A percentile compares a stretch with the other conserved stretches of the same genome.
Evolutionary conservation across 148 eudicot species (phyloP).

Genomic region (Cornus florida): DNA sequence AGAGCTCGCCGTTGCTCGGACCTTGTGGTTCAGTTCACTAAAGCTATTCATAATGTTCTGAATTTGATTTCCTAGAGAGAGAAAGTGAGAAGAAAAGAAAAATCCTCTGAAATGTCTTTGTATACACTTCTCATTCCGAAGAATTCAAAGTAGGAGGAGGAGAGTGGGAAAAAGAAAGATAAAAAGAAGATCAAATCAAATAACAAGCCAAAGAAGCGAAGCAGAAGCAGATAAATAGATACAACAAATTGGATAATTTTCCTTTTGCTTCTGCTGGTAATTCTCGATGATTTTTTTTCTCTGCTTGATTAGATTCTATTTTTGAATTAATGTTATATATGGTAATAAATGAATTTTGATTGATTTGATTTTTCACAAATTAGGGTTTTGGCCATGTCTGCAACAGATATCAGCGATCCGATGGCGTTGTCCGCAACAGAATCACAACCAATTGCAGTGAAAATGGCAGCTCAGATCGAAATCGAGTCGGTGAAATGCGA

Average conservation of each 20-base stretch:
- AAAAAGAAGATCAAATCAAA: slow-evolving; percentile 7
- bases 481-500: slow-evolving; percentile 41
- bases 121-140: slow-evolving; percentile 22
- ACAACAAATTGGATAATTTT: background rate
- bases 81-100: background rate
- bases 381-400: slow-evolving; percentile 16
- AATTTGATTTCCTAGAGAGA: background rate
- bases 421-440: background rate
- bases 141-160: slow-evolving; percentile 50
- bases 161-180: slow-evolving; percentile 73
- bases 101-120: slow-evolving; percentile 39
- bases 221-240: background rate
- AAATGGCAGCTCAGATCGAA: slow-evolving; percentile 5
- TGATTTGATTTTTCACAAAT: background rate
- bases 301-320: background rate
- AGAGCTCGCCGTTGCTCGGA: too few species aligned
- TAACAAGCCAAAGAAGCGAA: background rate
- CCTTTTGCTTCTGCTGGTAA: slow-evolving; percentile 1
- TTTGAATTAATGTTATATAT: too few species aligned
- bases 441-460: background rate
- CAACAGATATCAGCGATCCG: slow-evolving; percentile 15
- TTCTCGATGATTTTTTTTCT: background rate
- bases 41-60: background rate
- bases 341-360: background rate
- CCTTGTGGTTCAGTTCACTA: background rate